Evolutionary conservation across 768 basidiomycete species (phyloP), one percentile per base, ranked within the genome.

Genomic region (Boletus tylopilopsis): DNA sequence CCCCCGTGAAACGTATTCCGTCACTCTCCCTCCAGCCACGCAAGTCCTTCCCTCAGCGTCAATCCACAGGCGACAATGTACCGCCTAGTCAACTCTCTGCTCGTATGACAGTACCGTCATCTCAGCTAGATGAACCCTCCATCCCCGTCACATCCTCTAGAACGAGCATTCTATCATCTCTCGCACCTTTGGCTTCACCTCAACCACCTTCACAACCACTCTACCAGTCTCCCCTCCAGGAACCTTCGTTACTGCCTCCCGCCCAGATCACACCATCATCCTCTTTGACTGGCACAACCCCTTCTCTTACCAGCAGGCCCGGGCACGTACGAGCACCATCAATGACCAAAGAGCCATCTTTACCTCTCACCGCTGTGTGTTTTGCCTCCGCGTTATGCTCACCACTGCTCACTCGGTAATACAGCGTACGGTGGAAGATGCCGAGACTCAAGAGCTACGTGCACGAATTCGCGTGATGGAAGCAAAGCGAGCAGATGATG

Each of bases 391-490:
- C 29, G 19, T 24, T 19, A 35, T 38, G 16, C 46, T 36, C 42
- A 5, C 24, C 13, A 41, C 34, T 22, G 53, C 42, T 67, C 58
- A 57, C n/a, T 16, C 16, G 7, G 23, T 16, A 16, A 46, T 45
- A 4, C 49, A 67, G 58, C 64, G 63, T 34, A 62, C 57, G 22
- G 62, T 49, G 45, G 81, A 85, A 53, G 85, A 84, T 48, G 67
- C 76, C 45, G 85, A 87, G 60, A 67, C 82, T 18, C 85, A 94
- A 68, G 91, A 94, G 66, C 72, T 94, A 42, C 81, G 85, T 35
- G 85, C 86, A 24, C 92, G 90, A 67, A 75, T 90, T 24, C 83
- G 90, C 21, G 82, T 94, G 5, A 72, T 96, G 24, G 96, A 99
- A 71, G 80, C 81, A 9, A 87, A 91, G 61, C 86, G 91, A 15